phyloP scores from a whole-genome alignment of 75 land plant genomes.

The Cunninghamia lanceolata region DNA sequence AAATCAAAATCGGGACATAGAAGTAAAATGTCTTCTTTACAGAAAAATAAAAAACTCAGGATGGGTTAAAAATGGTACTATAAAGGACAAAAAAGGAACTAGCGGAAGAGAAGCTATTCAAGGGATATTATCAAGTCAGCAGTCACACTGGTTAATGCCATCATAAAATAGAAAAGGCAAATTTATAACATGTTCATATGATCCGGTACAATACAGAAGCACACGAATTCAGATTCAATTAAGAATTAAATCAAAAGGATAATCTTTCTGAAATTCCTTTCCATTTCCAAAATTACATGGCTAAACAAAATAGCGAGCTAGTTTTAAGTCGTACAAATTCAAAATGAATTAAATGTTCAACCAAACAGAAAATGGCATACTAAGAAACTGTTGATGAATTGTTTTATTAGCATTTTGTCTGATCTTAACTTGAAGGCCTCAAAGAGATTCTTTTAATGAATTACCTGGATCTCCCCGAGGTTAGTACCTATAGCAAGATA shows the following conservation, averaged over 20 bases:
- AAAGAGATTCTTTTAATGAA: background rate
- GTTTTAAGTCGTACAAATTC: background rate
- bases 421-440: background rate
- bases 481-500: slow-evolving; percentile 81
- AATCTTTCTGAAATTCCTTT: background rate
- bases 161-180: background rate
- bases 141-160: background rate
- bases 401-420: background rate
- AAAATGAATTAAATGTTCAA: background rate
- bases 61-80: background rate
- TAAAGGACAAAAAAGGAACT: background rate
- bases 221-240: background rate
- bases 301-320: background rate
- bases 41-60: background rate
- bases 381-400: background rate
- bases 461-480: slow-evolving; percentile 75
- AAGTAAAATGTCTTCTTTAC: background rate
- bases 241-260: background rate
- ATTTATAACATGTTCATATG: background rate
- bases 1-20: background rate
- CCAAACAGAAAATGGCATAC: background rate
- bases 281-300: background rate
- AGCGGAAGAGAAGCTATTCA: background rate
- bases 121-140: background rate
- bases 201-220: background rate